Conservation (phyloP, 768 basidiomycete genomes). For the Xanthoconium stramineum region DNA sequence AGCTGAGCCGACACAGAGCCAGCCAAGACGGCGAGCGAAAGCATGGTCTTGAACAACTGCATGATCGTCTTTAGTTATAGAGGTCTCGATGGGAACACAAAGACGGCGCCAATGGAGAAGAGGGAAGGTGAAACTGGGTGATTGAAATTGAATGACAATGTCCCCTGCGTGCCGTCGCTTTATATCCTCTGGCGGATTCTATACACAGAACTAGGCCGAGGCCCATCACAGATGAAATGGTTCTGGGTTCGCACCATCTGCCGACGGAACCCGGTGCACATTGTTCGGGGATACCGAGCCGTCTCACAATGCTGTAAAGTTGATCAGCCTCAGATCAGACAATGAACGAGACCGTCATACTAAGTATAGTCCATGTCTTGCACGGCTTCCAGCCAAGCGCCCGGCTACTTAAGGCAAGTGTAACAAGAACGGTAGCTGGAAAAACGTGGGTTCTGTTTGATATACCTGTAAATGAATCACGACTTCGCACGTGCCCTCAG, state of each 20-base stretch:
- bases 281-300: slow-evolving; percentile 7
- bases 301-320: neutral
- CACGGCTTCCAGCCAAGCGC: neutral
- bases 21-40: slow-evolving; percentile 15
- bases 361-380: no score
- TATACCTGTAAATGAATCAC: neutral
- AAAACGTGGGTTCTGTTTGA: neutral
- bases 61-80: slow-evolving; percentile 10
- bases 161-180: slow-evolving; percentile 3
- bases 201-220: neutral
- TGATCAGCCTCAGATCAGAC: slow-evolving; percentile 11
- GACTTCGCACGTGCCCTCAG: no score
- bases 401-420: neutral
- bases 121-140: neutral
- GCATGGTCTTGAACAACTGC: slow-evolving; percentile 10
- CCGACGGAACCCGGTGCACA: neutral
- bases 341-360: neutral
- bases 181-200: slow-evolving; percentile 9
- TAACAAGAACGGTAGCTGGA: neutral
- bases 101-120: neutral
- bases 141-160: neutral
- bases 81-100: no score
- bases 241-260: neutral
- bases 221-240: neutral
- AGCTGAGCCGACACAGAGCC: slow-evolving; percentile 16